Evolutionary conservation across 2,329 filamentous ascomycete genomes (phyloP).

Genomic region (Aspergillus udagawae): DNA sequence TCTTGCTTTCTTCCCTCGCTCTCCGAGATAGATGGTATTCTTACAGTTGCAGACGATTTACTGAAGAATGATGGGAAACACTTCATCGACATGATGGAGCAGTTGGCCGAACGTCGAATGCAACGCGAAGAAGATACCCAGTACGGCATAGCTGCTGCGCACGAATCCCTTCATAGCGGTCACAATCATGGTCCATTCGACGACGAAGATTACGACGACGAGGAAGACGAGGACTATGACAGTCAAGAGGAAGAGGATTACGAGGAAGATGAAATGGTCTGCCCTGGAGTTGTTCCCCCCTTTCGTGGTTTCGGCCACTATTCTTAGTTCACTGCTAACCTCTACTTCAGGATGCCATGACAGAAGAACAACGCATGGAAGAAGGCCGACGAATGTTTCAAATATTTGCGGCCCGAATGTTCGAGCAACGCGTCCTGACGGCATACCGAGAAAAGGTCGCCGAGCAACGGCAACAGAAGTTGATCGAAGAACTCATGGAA

Average conservation of each 20-base stretch:
- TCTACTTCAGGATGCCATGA: constrained; percentile 77
- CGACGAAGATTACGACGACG: constrained; percentile 68
- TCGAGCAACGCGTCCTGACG: constrained; percentile 91
- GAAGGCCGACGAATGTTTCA: constrained; percentile 98
- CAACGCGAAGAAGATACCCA: constrained; percentile 89
- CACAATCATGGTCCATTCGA: constrained; percentile 75
- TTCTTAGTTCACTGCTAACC: constrained; percentile 33
- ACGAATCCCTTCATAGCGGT: constrained; percentile 59
- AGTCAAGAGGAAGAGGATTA: constrained; percentile 62
- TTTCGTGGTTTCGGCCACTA: constrained; percentile 1
- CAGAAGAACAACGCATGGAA: constrained; percentile 97
- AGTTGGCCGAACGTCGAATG: constrained; percentile 95
- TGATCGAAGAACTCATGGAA: constrained; percentile 86
- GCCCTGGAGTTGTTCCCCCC: constrained; percentile 13
- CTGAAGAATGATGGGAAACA: constrained; percentile 99
- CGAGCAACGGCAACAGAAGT: constrained; percentile 81
- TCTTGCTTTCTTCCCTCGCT: constrained; percentile 43
- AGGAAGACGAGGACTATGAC: constrained; percentile 67
- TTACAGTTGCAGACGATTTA: constrained; percentile 96
- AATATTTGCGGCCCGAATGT: constrained; percentile 98
- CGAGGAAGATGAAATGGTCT: constrained; percentile 63
- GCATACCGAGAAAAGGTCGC: constrained; percentile 98
- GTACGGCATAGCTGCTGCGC: constrained; percentile 57
- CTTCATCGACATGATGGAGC: constrained; percentile 99
- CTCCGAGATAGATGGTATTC: constrained; percentile 68